phyloP scores from a whole-genome alignment of 139 green algal species.

The Edaphochlamys debaryana region DNA sequence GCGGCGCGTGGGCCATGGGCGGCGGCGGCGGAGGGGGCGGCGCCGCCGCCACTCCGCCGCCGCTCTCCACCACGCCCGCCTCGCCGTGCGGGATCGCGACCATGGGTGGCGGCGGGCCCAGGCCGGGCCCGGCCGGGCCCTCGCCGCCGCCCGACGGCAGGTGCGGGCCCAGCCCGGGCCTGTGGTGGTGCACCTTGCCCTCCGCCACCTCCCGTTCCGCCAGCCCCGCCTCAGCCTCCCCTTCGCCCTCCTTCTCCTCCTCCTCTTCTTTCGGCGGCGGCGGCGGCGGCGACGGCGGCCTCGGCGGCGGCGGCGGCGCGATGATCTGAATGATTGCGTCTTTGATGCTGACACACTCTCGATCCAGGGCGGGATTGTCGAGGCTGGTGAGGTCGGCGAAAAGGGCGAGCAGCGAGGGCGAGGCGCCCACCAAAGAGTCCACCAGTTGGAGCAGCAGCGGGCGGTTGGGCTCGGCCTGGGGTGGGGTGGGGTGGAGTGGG shows the following conservation, averaged over 20 bases:
- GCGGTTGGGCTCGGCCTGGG: constrained; percentile 15
- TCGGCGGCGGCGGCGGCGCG: constrained; percentile 16
- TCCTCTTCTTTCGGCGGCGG: neutral
- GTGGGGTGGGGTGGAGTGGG: neutral
- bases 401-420: neutral
- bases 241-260: neutral
- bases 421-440: constrained; percentile 11
- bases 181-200: no score
- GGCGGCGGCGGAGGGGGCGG: neutral
- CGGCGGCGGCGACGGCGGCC: neutral
- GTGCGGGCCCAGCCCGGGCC: no score
- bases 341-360: constrained; percentile 9
- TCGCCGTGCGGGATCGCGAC: neutral
- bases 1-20: neutral
- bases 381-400: constrained; percentile 33
- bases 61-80: no score
- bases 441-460: constrained; percentile 6
- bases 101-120: neutral
- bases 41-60: neutral
- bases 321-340: constrained; percentile 31
- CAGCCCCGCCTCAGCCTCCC: no score
- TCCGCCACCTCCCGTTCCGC: no score
- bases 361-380: constrained; percentile 27
- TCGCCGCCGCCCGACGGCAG: neutral
- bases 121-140: neutral